These are phyloP conservation scores for Talaromyces islandicus DNA, from an alignment of 2,329 filamentous ascomycete genomes.

Conservation along the genomic window DNA sequence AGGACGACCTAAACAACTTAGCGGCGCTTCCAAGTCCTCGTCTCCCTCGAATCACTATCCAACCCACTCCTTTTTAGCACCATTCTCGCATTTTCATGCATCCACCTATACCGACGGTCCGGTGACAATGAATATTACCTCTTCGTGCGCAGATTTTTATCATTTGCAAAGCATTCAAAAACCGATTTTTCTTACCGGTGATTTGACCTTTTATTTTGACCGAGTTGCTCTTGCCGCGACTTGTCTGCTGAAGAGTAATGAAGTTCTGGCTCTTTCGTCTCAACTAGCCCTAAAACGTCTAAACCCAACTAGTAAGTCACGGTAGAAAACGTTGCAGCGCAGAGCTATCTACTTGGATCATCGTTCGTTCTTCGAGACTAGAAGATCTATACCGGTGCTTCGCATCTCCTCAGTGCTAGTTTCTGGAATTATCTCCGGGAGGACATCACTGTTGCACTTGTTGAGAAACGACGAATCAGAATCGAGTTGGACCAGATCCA, in stretches of 20 bases:
- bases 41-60: constrained; percentile 34
- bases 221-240: constrained; percentile 42
- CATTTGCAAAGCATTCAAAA: constrained; percentile 36
- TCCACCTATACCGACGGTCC: constrained; percentile 28
- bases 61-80: constrained; percentile 41
- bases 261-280: constrained; percentile 40
- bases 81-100: constrained; percentile 41
- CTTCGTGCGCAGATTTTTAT: constrained; percentile 32
- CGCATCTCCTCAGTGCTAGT: constrained; percentile 34
- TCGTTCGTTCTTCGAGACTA: constrained; percentile 38
- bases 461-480: constrained; percentile 37
- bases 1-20: constrained; percentile 45
- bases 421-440: constrained; percentile 50
- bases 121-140: constrained; percentile 11
- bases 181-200: constrained; percentile 32
- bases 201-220: constrained; percentile 22
- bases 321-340: constrained; percentile 35
- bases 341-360: constrained; percentile 42
- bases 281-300: not conserved
- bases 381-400: constrained; percentile 13
- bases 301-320: not conserved
- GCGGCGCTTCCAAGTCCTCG: constrained; percentile 28
- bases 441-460: constrained; percentile 51
- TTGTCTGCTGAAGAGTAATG: constrained; percentile 45
- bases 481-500: constrained; percentile 29